Evolutionary conservation across 495 filamentous ascomycete species (phyloP), one percentile per base, ranked within the genome.

Genomic region (Chaetomium tenue): DNA sequence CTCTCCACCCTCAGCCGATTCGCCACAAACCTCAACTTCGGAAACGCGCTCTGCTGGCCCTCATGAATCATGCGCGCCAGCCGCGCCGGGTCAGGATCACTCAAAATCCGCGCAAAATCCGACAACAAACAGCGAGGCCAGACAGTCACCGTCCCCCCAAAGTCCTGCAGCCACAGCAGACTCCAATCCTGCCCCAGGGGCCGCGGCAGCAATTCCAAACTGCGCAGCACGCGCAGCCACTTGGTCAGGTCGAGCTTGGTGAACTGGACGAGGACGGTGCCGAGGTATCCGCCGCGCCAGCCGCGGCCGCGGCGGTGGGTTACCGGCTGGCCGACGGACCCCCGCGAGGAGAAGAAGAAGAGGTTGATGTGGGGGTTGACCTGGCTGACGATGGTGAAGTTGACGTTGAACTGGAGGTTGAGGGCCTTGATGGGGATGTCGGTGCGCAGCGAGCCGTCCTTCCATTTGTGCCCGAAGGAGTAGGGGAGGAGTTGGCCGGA

Each of bases 331-430:
- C 94, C 94, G 48, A 98, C 92, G 1, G 88, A 86, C 16, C 94
- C 94, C 42, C 95, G 86, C 4, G 92, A 93, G 37, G 89, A 93
- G 81, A 98, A 98, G 81, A 98, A 97, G 82, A 98, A 98, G 20
- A 97, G 85, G 69, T 96, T 97, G 76, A 98, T 90, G 73, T 98
- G 94, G 2, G 95, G 94, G 72, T 98, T 98, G 37, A 97, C 93
- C 76, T 98, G 94, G 60, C 86, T 90, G 72, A 98, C 94, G 66
- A 98, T 92, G 61, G 89, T 90, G 76, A 98, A 98, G 67, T 93
- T 96, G 70, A 98, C 95, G 74, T 97, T 97, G 83, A 98, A 98
- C 74, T 97, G 91, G 1, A 94, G 80, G 70, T 98, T 98, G 48
- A 98, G 79, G 8, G 92, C 87, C 75, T 92, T 93, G 72, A 98